Percentiles rank a stretch among this genome's conserved stretches.
Evolutionary conservation across 805 yeast genomes (phyloP).

Genomic region (Kodamaea sagamina): DNA sequence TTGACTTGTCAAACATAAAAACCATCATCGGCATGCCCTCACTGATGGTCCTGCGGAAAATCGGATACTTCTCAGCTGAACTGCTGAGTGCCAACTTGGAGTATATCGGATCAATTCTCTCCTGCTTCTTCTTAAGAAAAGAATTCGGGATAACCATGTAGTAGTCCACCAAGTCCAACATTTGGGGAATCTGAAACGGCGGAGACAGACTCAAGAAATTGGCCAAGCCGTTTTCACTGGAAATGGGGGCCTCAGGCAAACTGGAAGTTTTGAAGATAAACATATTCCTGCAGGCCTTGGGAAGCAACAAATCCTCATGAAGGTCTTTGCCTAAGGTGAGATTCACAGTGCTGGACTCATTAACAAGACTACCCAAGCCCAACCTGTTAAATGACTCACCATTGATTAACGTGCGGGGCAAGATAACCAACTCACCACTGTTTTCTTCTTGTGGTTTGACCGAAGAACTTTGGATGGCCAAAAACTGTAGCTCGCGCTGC

Average conservation of each 20-base stretch:
- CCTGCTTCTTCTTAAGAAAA: conserved; percentile 9
- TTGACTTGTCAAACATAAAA: conserved; percentile 30
- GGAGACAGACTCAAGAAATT: conserved; percentile 30
- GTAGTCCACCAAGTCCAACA: conserved; percentile 37
- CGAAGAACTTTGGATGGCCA: too few species aligned
- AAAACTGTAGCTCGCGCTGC: too few species aligned
- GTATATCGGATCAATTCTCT: conserved; percentile 15
- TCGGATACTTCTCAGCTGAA: conserved; percentile 21
- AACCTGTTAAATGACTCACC: conserved; percentile 21
- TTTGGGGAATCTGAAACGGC: conserved; percentile 42
- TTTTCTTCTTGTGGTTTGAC: too few species aligned
- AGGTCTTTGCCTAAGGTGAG: conserved; percentile 11
- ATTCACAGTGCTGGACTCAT: conserved; percentile 11
- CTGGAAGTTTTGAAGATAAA: conserved; percentile 42
- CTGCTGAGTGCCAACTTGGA: conserved; percentile 15
- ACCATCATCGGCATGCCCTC: conserved; percentile 39
- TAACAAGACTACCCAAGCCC: conserved; percentile 24
- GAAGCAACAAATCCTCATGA: conserved; percentile 22
- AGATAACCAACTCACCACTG: conserved; percentile 25
- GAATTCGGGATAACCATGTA: conserved; percentile 40
- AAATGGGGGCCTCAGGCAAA: conserved; percentile 17
- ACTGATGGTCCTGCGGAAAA: conserved; percentile 27
- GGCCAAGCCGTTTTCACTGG: conserved; percentile 19
- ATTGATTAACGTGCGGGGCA: conserved; percentile 29
- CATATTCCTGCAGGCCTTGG: conserved; percentile 34